These are phyloP conservation scores for California macrophylla DNA, from an alignment of 441 rosid species.

Conservation along the genomic window DNA sequence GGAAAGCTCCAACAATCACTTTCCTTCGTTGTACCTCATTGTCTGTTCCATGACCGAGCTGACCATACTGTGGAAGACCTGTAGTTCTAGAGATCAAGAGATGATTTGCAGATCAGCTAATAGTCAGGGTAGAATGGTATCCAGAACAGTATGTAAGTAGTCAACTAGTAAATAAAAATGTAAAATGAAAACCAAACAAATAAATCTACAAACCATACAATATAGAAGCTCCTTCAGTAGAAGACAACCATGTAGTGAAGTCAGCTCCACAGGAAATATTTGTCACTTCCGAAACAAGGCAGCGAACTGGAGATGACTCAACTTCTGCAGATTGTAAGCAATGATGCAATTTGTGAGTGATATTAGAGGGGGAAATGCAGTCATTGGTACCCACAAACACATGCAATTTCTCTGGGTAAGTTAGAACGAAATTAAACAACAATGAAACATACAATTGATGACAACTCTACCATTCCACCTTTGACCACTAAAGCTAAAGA, in stretches of 20 bases:
- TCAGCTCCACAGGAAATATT: slow-evolving; percentile 83
- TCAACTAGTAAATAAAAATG: not conserved
- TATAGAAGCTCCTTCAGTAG: slow-evolving; percentile 84
- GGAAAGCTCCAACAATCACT: not conserved
- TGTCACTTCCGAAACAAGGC: slow-evolving; percentile 61
- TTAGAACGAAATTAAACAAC: not conserved
- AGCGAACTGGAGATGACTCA: slow-evolving; percentile 69
- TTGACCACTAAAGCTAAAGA: not conserved
- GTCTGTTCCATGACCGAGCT: slow-evolving; percentile 76
- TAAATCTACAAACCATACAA: slow-evolving; percentile 55
- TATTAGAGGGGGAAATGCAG: not conserved
- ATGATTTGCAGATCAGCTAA: slow-evolving; percentile 20
- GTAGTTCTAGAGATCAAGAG: slow-evolving; percentile 59
- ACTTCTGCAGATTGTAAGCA: slow-evolving; percentile 34
- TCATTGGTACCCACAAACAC: not conserved
- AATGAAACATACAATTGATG: not conserved
- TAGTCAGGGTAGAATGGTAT: slow-evolving; percentile 6
- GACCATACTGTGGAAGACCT: slow-evolving; percentile 73
- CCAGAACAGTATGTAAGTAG: not conserved
- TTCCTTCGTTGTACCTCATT: slow-evolving; percentile 40
- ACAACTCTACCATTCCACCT: not conserved
- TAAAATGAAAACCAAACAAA: slow-evolving; percentile 17
- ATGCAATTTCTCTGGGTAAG: not conserved
- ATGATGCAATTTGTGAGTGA: slow-evolving; percentile 5
- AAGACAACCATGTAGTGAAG: slow-evolving; percentile 83